These are phyloP conservation scores for Aspergillus texensis DNA, from an alignment of 2,329 filamentous ascomycete species.

Conservation along the genomic window DNA sequence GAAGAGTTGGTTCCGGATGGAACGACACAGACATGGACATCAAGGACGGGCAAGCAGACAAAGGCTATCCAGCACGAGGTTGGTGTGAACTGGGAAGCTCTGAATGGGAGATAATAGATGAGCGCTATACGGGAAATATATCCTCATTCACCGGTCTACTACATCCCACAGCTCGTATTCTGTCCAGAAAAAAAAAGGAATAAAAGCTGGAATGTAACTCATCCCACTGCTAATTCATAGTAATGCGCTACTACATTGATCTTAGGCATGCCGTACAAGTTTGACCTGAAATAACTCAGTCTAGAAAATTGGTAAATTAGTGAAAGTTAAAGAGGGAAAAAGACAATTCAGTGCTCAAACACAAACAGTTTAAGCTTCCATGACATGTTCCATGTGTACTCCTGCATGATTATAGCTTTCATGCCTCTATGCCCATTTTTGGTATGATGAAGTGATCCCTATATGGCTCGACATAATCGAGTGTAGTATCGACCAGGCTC, in stretches of 20 bases:
- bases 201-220: too few relatives aligned
- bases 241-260: background rate
- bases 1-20: background rate
- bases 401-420: background rate
- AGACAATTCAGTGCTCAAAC: background rate
- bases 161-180: too few relatives aligned
- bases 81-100: background rate
- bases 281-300: background rate
- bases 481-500: background rate
- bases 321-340: too few relatives aligned
- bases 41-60: background rate
- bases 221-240: too few relatives aligned
- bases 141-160: too few relatives aligned
- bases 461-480: background rate
- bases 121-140: background rate
- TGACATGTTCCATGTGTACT: background rate
- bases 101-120: background rate
- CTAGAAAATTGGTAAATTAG: background rate
- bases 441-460: background rate
- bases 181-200: too few relatives aligned
- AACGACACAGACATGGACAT: background rate
- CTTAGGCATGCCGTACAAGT: background rate
- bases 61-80: background rate
- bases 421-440: background rate
- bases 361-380: background rate